Conservation (phyloP, 2,329 filamentous ascomycete species). For the Neofusicoccum cordaticola region DNA sequence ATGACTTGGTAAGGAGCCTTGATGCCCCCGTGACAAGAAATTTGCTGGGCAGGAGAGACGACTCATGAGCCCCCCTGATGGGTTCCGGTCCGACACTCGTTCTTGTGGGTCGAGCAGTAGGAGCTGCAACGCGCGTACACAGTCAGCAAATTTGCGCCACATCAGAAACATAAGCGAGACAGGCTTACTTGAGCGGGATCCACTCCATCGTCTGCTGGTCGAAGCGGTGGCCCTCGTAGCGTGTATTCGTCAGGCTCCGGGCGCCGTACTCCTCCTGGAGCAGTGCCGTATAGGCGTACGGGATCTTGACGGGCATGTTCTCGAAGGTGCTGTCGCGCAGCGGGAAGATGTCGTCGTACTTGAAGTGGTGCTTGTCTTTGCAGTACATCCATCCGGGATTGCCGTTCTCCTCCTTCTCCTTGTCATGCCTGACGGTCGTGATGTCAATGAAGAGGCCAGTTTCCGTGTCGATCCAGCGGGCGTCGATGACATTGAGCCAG, state of each 20-base stretch:
- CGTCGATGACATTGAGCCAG: constrained; percentile 56
- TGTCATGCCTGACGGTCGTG: constrained; percentile 53
- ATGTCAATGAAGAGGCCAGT: constrained; percentile 63
- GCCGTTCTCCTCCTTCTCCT: constrained; percentile 38
- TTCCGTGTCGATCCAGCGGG: constrained; percentile 59
- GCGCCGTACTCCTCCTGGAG: constrained; percentile 56
- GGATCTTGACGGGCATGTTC: constrained; percentile 52
- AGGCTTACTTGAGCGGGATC: constrained; percentile 20
- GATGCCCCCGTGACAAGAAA: background rate
- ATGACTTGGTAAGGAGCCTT: background rate
- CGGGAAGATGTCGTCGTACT: constrained; percentile 55
- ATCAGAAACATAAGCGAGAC: background rate
- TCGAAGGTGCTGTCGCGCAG: constrained; percentile 56
- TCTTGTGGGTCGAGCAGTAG: constrained; percentile 17
- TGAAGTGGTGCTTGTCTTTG: constrained; percentile 57
- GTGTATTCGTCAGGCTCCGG: constrained; percentile 46
- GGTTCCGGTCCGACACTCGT: constrained; percentile 14
- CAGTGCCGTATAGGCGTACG: constrained; percentile 55
- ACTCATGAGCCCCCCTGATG: constrained; percentile 7
- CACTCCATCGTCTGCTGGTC: constrained; percentile 31
- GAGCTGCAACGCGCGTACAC: background rate
- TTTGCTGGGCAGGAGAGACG: background rate
- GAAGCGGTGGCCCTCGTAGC: constrained; percentile 45
- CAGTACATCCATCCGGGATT: constrained; percentile 48
- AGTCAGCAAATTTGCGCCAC: background rate